These are phyloP conservation scores for Herpomyces periplanetae DNA, from an alignment of 2,329 filamentous ascomycete genomes.

Conservation along the genomic window DNA sequence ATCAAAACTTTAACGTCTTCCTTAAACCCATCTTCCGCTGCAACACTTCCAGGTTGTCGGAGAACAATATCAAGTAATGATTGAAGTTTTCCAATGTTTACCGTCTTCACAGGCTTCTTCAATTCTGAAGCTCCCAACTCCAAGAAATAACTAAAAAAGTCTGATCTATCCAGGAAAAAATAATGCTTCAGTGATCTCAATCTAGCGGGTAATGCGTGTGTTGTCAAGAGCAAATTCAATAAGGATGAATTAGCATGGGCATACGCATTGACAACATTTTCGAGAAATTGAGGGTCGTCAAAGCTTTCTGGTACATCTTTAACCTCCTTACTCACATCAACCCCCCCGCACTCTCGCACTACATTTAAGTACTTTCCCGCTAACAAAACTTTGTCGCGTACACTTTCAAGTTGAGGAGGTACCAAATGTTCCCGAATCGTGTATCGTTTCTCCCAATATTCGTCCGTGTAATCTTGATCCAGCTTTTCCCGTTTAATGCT, in stretches of 20 bases:
- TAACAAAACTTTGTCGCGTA: constrained; percentile 73
- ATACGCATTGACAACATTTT: constrained; percentile 83
- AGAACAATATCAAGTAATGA: constrained; percentile 79
- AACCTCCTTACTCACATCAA: constrained; percentile 61
- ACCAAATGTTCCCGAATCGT: constrained; percentile 69
- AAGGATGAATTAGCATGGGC: constrained; percentile 79
- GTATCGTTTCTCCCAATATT: constrained; percentile 95
- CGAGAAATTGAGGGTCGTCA: constrained; percentile 57
- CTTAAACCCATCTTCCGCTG: constrained; percentile 79
- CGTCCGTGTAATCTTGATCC: constrained; percentile 87
- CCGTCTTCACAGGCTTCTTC: constrained; percentile 46
- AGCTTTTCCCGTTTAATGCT: constrained; percentile 65
- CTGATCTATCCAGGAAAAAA: constrained; percentile 88
- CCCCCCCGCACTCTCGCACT: constrained; percentile 76
- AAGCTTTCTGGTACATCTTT: constrained; percentile 66
- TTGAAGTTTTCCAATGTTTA: constrained; percentile 75
- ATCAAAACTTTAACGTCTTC: constrained; percentile 92
- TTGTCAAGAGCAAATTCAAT: constrained; percentile 57
- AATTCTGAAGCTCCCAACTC: constrained; percentile 65
- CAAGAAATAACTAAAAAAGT: constrained; percentile 93
- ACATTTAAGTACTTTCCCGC: constrained; percentile 95
- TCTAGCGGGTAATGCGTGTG: constrained; percentile 53
- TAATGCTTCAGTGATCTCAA: constrained; percentile 84
- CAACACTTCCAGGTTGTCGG: constrained; percentile 75
- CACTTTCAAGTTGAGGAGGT: constrained; percentile 52